A percentile compares a stretch with the other conserved stretches of the same genome.
These are phyloP conservation scores for Boletus rubescentipes DNA, from an alignment of 768 basidiomycete genomes.

Conservation along the genomic window DNA sequence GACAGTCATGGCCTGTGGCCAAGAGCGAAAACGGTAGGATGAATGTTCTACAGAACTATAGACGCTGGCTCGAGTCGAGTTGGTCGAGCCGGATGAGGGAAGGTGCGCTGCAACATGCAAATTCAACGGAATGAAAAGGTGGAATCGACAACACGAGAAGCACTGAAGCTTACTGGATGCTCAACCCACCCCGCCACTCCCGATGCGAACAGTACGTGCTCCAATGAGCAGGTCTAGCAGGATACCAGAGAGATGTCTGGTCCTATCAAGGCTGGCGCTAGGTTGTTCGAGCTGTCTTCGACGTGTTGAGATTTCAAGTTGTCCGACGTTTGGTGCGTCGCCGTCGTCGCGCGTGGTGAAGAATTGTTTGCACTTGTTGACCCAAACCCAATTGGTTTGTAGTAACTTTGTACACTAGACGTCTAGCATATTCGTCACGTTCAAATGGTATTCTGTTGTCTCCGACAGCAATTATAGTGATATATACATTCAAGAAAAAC, in stretches of 20 bases:
- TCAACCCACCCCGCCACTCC: neutral
- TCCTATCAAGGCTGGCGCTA: neutral
- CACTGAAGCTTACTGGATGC: neutral
- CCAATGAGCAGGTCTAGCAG: neutral
- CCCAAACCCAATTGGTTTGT: neutral
- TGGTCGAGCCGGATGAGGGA: neutral
- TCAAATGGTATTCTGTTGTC: neutral
- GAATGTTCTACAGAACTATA: neutral
- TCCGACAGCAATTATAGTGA: too few species aligned
- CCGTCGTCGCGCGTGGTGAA: slow-evolving; percentile 12
- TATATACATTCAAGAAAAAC: neutral
- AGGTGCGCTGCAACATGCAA: neutral
- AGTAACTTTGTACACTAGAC: too few species aligned
- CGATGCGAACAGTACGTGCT: neutral
- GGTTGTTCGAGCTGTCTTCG: neutral
- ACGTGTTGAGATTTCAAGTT: neutral
- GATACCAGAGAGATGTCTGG: neutral
- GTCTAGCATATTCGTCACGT: neutral
- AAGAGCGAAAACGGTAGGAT: neutral
- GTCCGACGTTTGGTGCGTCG: neutral
- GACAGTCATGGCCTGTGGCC: slow-evolving; percentile 49
- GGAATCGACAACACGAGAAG: neutral
- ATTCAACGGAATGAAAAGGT: neutral
- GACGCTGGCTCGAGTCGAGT: neutral
- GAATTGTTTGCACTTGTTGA: slow-evolving; percentile 15